Conservation (phyloP, 2,329 filamentous ascomycete genomes). For the Massarina eburnea region DNA sequence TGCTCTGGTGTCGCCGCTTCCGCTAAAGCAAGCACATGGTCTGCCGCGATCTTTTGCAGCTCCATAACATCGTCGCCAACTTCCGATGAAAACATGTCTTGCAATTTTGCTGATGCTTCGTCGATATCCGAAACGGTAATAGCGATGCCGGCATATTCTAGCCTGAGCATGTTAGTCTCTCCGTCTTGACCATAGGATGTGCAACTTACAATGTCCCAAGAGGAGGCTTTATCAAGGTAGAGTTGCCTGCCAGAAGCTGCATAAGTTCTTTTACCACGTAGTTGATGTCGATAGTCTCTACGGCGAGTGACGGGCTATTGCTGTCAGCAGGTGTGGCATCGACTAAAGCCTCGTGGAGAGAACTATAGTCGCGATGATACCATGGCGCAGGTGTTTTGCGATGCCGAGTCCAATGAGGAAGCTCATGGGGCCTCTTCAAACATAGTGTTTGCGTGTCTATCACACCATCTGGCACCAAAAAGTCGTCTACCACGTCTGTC, state of each 20-base stretch:
- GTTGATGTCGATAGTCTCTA: constrained; percentile 12
- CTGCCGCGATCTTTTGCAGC: constrained; percentile 21
- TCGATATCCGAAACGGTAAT: constrained; percentile 34
- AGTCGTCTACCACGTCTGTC: constrained; percentile 22
- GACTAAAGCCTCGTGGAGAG: constrained; percentile 18
- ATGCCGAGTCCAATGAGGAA: constrained; percentile 1
- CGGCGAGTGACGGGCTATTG: neutral
- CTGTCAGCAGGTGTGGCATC: neutral
- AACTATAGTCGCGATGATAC: constrained; percentile 9
- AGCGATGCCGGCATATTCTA: constrained; percentile 20
- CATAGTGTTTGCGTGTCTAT: constrained; percentile 10
- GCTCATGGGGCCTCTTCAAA: constrained; percentile 10
- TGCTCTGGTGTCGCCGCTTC: constrained; percentile 4
- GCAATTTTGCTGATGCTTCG: constrained; percentile 25
- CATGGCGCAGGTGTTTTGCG: neutral
- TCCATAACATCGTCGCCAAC: constrained; percentile 2
- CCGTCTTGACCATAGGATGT: neutral
- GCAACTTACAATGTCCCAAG: constrained; percentile 28
- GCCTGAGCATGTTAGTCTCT: constrained; percentile 15
- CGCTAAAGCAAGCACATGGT: constrained; percentile 13
- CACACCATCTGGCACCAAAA: constrained; percentile 31
- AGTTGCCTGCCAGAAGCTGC: constrained; percentile 12
- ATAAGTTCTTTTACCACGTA: constrained; percentile 15
- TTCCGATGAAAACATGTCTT: constrained; percentile 16
- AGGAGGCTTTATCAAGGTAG: constrained; percentile 5